These are phyloP conservation scores for Candida coquimbonensis DNA, from an alignment of 805 yeast species.

Conservation along the genomic window DNA sequence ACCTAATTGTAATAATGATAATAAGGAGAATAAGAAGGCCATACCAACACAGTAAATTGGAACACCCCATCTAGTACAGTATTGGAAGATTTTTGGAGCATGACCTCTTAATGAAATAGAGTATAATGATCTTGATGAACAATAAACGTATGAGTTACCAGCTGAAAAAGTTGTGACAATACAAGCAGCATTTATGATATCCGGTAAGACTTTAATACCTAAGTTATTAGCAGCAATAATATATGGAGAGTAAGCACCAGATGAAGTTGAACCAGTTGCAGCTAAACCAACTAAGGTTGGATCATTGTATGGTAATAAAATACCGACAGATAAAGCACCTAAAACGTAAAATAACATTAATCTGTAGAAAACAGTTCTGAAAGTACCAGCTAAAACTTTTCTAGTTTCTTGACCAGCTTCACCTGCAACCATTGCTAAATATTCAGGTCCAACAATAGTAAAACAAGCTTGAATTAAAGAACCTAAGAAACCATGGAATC, in stretches of 20 bases:
- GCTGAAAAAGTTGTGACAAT: slow-evolving; percentile 52
- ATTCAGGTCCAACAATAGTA: slow-evolving; percentile 79
- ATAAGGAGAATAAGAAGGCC: slow-evolving; percentile 46
- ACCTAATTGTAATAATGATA: slow-evolving; percentile 57
- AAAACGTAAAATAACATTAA: slow-evolving; percentile 51
- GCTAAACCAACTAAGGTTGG: slow-evolving; percentile 39
- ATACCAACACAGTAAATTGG: slow-evolving; percentile 61
- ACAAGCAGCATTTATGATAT: slow-evolving; percentile 43
- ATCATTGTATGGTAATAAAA: slow-evolving; percentile 57
- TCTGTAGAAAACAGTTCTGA: slow-evolving; percentile 61
- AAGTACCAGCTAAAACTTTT: slow-evolving; percentile 61
- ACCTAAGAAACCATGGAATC: slow-evolving; percentile 63
- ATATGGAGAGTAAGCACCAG: slow-evolving; percentile 49
- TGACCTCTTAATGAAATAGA: slow-evolving; percentile 46
- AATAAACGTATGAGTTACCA: slow-evolving; percentile 49
- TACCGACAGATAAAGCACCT: slow-evolving; percentile 60
- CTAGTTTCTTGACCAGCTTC: slow-evolving; percentile 67
- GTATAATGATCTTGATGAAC: slow-evolving; percentile 51
- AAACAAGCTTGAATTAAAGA: slow-evolving; percentile 65
- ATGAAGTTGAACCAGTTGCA: slow-evolving; percentile 30
- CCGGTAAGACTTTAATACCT: slow-evolving; percentile 41
- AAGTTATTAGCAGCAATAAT: slow-evolving; percentile 47
- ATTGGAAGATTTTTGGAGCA: slow-evolving; percentile 53
- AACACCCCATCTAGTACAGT: slow-evolving; percentile 57
- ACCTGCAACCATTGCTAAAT: slow-evolving; percentile 73